Percentiles rank a stretch among this genome's conserved stretches.
phyloP scores from a whole-genome alignment of 1,139 yeast species.

The Blastobotrys petasosporus region DNA sequence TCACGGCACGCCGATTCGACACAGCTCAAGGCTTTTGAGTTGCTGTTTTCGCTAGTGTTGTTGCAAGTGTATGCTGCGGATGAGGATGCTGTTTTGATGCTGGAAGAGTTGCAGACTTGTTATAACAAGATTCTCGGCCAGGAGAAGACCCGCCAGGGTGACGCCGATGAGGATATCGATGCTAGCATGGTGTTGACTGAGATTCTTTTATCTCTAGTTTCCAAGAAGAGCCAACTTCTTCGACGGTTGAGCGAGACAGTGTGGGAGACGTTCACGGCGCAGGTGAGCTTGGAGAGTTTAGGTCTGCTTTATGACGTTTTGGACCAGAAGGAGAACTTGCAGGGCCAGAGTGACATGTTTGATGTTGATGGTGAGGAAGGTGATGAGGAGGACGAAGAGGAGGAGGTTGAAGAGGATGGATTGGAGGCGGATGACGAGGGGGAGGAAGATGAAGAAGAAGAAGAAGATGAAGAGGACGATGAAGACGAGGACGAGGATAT shows the following conservation, averaged over 20 bases:
- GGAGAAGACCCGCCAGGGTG: constrained; percentile 30
- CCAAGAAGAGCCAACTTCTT: constrained; percentile 65
- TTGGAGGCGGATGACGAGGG: constrained; percentile 34
- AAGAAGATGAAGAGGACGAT: constrained; percentile 29
- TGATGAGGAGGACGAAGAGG: constrained; percentile 36
- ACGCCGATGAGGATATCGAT: constrained; percentile 35
- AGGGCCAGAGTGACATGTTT: constrained; percentile 74
- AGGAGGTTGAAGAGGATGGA: constrained; percentile 31
- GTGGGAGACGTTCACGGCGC: constrained; percentile 61
- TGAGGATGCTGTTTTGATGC: constrained; percentile 64
- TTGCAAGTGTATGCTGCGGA: constrained; percentile 74
- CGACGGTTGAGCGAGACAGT: constrained; percentile 67
- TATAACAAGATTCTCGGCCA: constrained; percentile 31
- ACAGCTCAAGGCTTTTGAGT: constrained; percentile 54
- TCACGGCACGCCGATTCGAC: constrained; percentile 38
- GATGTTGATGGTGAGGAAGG: constrained; percentile 47
- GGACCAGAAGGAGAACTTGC: constrained; percentile 67
- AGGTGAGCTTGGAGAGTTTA: constrained; percentile 47
- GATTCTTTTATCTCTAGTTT: constrained; percentile 65
- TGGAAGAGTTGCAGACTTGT: constrained; percentile 57
- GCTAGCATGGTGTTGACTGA: constrained; percentile 68
- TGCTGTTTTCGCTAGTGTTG: constrained; percentile 70
- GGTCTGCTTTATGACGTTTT: constrained; percentile 61
- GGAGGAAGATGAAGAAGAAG: constrained; percentile 34
- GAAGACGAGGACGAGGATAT: constrained; percentile 26